Evolutionary conservation across 2,329 filamentous ascomycete genomes (phyloP), one percentile per base, ranked within the genome.

Genomic region (Talaromyces sp.): DNA sequence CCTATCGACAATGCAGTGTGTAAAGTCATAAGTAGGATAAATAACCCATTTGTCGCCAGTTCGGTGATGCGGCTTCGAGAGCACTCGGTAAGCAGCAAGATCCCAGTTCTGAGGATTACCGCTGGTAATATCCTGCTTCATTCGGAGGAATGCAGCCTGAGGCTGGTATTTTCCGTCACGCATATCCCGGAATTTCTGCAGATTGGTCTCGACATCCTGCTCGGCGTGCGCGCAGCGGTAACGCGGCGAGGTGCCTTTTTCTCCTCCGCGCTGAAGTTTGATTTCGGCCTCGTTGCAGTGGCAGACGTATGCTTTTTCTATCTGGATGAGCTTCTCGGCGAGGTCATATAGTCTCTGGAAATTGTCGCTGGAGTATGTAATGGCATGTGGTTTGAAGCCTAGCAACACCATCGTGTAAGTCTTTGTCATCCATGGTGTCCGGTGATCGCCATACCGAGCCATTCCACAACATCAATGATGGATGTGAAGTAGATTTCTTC

Each of bases 41-140:
- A 97, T 96, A 77, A 88, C 90, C 93, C 93, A 98, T 74, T 90
- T 88, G 69, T 86, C 82, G 34, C 91, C 92, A 0, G 93, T 96
- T 40, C 91, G 86, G 77, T 82, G 71, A 68, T 75, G 75, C 60
- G 70, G 67, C 70, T 74, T 73, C 65, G 91, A 88, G 72, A 92
- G 85, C 64, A 98, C 89, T 67, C 94, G 88, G 78, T 97, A 98
- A 17, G 94, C 94, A 1, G 91, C 91, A 63, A 97, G 80, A 82
- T 98, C 94, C 94, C 94, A 97, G 90, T 97, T 93, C 78, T 96
- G 92, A 8, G 93, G 93, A 76, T 97, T 97, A 31, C 90, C 89
- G 71, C 90, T 89, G 61, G 87, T 86, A 17, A 89, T 72, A 69
- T 92, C 87, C 83, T 96, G 92, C 82, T 96, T 97, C 93, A 98